Base-by-base conservation (phyloP, 139 green algal species). In the Tetraselmis chui region DNA sequence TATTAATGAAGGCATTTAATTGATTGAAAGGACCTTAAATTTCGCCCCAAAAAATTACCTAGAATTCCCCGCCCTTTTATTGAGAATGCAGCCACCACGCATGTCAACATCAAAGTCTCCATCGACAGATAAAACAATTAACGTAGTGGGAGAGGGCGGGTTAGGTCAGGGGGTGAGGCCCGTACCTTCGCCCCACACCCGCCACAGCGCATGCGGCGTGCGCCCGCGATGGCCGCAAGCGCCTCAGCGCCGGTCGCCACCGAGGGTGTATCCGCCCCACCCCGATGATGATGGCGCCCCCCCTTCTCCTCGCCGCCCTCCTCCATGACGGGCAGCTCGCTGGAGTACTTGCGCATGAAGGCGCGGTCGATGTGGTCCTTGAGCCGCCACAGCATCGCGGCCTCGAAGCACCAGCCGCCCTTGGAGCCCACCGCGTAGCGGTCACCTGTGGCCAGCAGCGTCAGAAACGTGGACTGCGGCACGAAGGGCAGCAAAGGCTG, bases 351-450 rank as follows among this genome's bases (percentile, higher is more conserved):
- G 75, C 77, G 76, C 94, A 98, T 97, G 84, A 95, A 99, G 1
- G 85, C 82, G 0, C 91, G 83, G 87, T 99, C 96, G 75, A 99
- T 98, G 26, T 83, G 83, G 82, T 99, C 94, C 87, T 99, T 99
- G 83, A 91, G 83, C 1, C 1, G 76, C 96, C 96, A 99, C 59
- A 98, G 86, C 86, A 87, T 95, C 2, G 31, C 83, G 30, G 87
- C 94, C 85, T 94, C 81, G 0, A 85, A 78, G 28, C 82, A 85
- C 59, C 89, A 26, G 32, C 59, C 80, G 79, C 88, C 89, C 82
- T 93, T 91, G 23, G 81, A 86, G 2, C 81, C 89, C 1, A 94
- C 80, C 27, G 80, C 86, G 79, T 92, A 85, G 24, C 77, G 80
- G 85, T 86, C 76, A 76, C 93, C 93, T 0, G 92, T 89, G 59